phyloP scores from a whole-genome alignment of 2,329 filamentous ascomycete genomes.

The Onygena corvina region DNA sequence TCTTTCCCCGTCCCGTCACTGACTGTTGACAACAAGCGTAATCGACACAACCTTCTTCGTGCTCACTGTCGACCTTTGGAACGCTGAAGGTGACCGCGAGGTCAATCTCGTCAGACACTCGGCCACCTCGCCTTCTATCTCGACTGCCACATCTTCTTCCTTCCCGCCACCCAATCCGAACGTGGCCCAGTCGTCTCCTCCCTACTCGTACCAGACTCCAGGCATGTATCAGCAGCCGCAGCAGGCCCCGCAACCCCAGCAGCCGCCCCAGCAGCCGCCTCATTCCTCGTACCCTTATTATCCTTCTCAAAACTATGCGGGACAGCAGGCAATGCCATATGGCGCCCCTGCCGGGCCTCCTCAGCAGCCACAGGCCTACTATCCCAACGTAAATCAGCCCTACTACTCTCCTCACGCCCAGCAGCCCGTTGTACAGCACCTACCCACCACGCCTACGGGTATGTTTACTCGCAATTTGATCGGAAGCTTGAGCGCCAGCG shows the following conservation, averaged over 20 bases:
- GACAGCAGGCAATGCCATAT: slow-evolving; percentile 22
- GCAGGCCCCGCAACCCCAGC: not conserved
- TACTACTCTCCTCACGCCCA: slow-evolving; percentile 8
- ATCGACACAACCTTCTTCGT: slow-evolving; percentile 58
- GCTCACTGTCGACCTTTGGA: slow-evolving; percentile 58
- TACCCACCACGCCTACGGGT: slow-evolving; percentile 46
- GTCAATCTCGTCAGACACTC: slow-evolving; percentile 59
- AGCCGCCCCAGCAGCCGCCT: slow-evolving; percentile 23
- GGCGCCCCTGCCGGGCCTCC: slow-evolving; percentile 18
- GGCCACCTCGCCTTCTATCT: slow-evolving; percentile 61
- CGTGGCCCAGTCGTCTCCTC: slow-evolving; percentile 23
- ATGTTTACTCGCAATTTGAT: slow-evolving; percentile 96
- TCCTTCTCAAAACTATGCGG: slow-evolving; percentile 13
- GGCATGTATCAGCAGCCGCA: slow-evolving; percentile 27
- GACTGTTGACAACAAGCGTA: slow-evolving; percentile 38
- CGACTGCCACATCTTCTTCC: slow-evolving; percentile 64
- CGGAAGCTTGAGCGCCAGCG: slow-evolving; percentile 78
- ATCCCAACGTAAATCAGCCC: slow-evolving; percentile 8
- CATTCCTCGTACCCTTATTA: slow-evolving; percentile 24
- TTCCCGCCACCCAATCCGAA: slow-evolving; percentile 46
- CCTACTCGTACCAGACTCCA: slow-evolving; percentile 26
- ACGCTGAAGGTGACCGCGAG: slow-evolving; percentile 47
- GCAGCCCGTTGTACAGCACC: slow-evolving; percentile 17
- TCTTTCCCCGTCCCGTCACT: not conserved
- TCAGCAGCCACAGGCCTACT: slow-evolving; percentile 13